Percentiles rank a stretch among this genome's conserved stretches.
Conservation (phyloP, 1,284 basidiomycete genomes). For the Leccinum angustisporum region DNA sequence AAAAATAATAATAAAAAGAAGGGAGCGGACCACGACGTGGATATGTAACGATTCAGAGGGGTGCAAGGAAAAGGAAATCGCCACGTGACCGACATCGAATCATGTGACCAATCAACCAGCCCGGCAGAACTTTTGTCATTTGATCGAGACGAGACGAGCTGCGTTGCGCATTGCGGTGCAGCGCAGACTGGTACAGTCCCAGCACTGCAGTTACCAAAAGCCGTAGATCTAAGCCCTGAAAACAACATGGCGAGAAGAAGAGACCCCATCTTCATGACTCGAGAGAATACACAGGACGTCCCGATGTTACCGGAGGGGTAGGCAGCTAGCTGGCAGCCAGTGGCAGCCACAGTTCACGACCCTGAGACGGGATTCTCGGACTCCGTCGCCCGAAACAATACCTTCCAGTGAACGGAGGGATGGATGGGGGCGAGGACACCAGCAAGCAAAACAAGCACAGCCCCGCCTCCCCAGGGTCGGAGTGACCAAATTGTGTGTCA, state of each 20-base stretch:
- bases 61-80: slow-evolving; percentile 1
- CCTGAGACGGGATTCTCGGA: neutral
- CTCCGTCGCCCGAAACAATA: slow-evolving; percentile 1
- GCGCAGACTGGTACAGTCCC: neutral
- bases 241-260: neutral
- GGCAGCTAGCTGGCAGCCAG: neutral
- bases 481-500: neutral
- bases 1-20: neutral
- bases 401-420: neutral
- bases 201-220: neutral
- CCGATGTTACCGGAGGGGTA: neutral
- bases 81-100: slow-evolving; percentile 10
- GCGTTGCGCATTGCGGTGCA: neutral
- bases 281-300: neutral
- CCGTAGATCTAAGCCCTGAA: neutral
- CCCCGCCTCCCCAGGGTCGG: slow-evolving; percentile 3
- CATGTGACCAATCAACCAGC: neutral
- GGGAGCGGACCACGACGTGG: slow-evolving; percentile 20
- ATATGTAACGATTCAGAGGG: neutral
- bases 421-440: neutral
- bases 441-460: slow-evolving; percentile 15
- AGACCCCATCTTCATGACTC: neutral
- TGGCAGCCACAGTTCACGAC: neutral
- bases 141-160: neutral
- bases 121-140: neutral